phyloP scores from a whole-genome alignment of 2,329 filamentous ascomycete species.

The Trematosphaeria pertusa region DNA sequence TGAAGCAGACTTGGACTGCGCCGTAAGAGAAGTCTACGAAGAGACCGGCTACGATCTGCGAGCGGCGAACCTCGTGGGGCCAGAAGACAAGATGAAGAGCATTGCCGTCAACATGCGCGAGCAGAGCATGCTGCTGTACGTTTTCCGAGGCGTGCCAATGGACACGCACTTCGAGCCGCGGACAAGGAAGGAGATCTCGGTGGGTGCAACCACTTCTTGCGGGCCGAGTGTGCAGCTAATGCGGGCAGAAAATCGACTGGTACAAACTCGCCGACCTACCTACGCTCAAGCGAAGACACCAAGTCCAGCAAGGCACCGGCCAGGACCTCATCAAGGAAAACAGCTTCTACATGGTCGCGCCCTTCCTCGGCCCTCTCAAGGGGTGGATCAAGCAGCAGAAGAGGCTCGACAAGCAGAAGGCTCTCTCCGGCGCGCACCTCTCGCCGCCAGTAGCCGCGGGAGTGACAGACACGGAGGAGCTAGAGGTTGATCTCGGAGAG shows the following conservation, averaged over 20 bases:
- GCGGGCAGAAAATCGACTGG: slow-evolving; percentile 78
- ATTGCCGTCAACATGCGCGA: slow-evolving; percentile 91
- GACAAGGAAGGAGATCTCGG: slow-evolving; percentile 94
- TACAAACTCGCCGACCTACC: slow-evolving; percentile 89
- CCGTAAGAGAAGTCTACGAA: slow-evolving; percentile 92
- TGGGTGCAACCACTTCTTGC: slow-evolving; percentile 14
- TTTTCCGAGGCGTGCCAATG: slow-evolving; percentile 87
- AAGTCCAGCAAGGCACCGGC: slow-evolving; percentile 63
- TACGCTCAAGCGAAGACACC: slow-evolving; percentile 72
- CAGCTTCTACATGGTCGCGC: slow-evolving; percentile 98
- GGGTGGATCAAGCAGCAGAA: slow-evolving; percentile 90
- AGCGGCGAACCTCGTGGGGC: slow-evolving; percentile 76
- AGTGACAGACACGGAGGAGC: slow-evolving; percentile 40
- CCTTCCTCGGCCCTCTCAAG: slow-evolving; percentile 83
- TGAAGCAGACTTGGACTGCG: slow-evolving; percentile 91
- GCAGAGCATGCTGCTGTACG: slow-evolving; percentile 90
- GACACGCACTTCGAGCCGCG: slow-evolving; percentile 87
- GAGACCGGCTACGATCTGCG: slow-evolving; percentile 90
- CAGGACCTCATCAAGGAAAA: slow-evolving; percentile 70
- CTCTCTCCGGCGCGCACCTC: slow-evolving; percentile 28
- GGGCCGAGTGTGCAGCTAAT: slow-evolving; percentile 10
- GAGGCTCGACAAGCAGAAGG: slow-evolving; percentile 68
- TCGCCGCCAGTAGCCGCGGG: slow-evolving; percentile 23
- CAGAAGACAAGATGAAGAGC: slow-evolving; percentile 73
- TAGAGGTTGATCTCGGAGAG: slow-evolving; percentile 35